Base-by-base conservation (phyloP, 495 filamentous ascomycete genomes). In the Letharia lupina region DNA sequence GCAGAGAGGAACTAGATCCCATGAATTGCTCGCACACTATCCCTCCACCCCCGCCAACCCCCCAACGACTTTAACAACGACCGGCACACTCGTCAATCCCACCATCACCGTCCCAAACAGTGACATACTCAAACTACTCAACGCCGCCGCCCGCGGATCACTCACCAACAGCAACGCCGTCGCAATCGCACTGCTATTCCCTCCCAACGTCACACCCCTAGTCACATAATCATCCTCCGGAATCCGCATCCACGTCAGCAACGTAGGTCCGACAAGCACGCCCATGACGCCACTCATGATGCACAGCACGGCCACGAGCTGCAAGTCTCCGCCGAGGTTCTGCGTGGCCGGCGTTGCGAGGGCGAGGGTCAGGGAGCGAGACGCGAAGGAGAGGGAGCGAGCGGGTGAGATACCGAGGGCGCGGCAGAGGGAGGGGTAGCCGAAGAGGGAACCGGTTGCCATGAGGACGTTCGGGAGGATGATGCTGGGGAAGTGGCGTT, bases 211-310 rank as follows among this genome's bases (percentile, higher is more conserved):
- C 3, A 85, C 81, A 47, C 82, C 81, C 60, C 82, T 71, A 2
- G 81, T 82, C 16, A 86, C 81, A 65, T 84, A 85, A 50, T 84
- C 83, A 58, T 83, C 80, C 70, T 83, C 79, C 0, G 78, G 78
- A 16, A 85, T 81, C 62, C 69, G 74, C 64, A 83, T 66, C 67
- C 70, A 68, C 28, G 62, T 72, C 54, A 85, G 65, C 62, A 83
- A 70, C 44, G 69, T 61, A 31, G 69, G 68, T 1, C 82, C 82
- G 15, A 82, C 63, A 16, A 86, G 72, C 28, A 80, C 81, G 1
- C 83, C 82, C 35, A 82, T 63, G 31, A 84, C 80, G 0, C 82
- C 82, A 57, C 78, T 82, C 71, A 79, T 81, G 52, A 85, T 82
- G 3, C 77, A 79, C 64, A 83, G 64, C 12, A 81, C 80, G 6